Percentiles rank a stretch among this genome's conserved stretches.
Conservation (phyloP, 2,329 filamentous ascomycete genomes). For the Fragosphaeria purpurea region DNA sequence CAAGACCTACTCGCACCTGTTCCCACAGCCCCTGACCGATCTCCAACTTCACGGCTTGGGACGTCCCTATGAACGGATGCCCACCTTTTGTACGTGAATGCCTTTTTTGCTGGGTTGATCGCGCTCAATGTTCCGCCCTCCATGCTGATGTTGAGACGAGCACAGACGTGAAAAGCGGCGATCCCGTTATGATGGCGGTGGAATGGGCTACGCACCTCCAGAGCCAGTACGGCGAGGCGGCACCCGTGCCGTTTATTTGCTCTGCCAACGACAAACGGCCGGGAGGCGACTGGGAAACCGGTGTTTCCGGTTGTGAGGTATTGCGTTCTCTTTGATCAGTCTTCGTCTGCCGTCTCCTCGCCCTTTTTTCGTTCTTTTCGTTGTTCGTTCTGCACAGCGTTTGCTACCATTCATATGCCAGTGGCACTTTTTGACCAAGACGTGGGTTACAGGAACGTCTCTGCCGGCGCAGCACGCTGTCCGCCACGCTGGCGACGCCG, state of each 20-base stretch:
- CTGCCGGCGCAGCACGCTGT: conserved; percentile 64
- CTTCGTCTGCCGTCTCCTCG: too few species aligned
- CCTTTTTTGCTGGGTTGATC: neutral
- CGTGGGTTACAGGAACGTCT: conserved; percentile 48
- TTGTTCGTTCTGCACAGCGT: too few species aligned
- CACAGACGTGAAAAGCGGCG: conserved; percentile 40
- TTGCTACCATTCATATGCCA: too few species aligned
- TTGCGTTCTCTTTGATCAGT: too few species aligned
- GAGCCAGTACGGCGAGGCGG: conserved; percentile 25
- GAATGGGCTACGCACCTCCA: conserved; percentile 38
- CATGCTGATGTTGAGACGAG: too few species aligned
- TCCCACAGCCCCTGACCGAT: conserved; percentile 39
- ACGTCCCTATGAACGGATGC: conserved; percentile 26
- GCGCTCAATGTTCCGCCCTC: neutral
- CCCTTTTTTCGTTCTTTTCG: neutral
- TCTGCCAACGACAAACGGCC: conserved; percentile 66
- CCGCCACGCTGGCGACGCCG: conserved; percentile 55
- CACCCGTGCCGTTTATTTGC: conserved; percentile 56
- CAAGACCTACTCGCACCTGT: conserved; percentile 50
- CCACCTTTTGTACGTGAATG: conserved; percentile 29
- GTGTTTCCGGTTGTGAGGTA: conserved; percentile 47
- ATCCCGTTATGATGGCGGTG: conserved; percentile 51
- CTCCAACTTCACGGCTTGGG: conserved; percentile 28
- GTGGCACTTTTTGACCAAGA: neutral
- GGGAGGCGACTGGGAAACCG: conserved; percentile 68